Evolutionary conservation across 495 filamentous ascomycete species (phyloP).

Genomic region (Penicillium soppii): DNA sequence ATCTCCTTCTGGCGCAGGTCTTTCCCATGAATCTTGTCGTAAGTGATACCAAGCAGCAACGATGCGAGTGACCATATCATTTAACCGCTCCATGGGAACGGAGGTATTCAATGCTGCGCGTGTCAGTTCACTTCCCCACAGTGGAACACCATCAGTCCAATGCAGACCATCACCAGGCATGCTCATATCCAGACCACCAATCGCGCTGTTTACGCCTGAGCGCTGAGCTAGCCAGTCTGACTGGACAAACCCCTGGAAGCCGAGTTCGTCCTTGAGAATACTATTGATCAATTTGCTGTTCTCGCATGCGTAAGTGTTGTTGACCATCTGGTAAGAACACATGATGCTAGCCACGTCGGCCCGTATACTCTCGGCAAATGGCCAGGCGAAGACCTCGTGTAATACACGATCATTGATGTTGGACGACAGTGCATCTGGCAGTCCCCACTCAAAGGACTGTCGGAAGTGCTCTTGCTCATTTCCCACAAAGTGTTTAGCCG

Average conservation of each 20-base stretch:
- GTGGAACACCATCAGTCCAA: constrained; percentile 74
- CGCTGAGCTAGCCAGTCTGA: constrained; percentile 92
- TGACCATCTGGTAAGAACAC: constrained; percentile 88
- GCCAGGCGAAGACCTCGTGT: constrained; percentile 88
- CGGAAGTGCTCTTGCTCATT: constrained; percentile 92
- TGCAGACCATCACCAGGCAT: constrained; percentile 89
- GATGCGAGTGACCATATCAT: constrained; percentile 92
- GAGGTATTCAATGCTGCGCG: constrained; percentile 78
- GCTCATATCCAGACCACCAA: constrained; percentile 88
- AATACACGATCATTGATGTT: constrained; percentile 82
- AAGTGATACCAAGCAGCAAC: constrained; percentile 93
- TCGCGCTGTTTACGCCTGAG: constrained; percentile 72
- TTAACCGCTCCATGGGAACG: constrained; percentile 75
- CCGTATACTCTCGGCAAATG: constrained; percentile 81
- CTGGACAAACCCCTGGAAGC: constrained; percentile 93
- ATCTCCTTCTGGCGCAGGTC: constrained; percentile 54
- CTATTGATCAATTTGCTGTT: constrained; percentile 93
- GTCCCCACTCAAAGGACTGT: constrained; percentile 71
- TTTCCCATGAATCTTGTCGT: constrained; percentile 71
- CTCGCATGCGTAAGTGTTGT: constrained; percentile 86
- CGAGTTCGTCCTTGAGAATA: constrained; percentile 89
- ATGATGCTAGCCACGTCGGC: constrained; percentile 87
- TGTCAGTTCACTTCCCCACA: constrained; percentile 80
- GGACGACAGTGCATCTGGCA: constrained; percentile 70
- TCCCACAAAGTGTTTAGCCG: constrained; percentile 75